A percentile compares a stretch with the other conserved stretches of the same genome.
Evolutionary conservation across 495 filamentous ascomycete species (phyloP).

Genomic region (Aspergillus bridgeri): DNA sequence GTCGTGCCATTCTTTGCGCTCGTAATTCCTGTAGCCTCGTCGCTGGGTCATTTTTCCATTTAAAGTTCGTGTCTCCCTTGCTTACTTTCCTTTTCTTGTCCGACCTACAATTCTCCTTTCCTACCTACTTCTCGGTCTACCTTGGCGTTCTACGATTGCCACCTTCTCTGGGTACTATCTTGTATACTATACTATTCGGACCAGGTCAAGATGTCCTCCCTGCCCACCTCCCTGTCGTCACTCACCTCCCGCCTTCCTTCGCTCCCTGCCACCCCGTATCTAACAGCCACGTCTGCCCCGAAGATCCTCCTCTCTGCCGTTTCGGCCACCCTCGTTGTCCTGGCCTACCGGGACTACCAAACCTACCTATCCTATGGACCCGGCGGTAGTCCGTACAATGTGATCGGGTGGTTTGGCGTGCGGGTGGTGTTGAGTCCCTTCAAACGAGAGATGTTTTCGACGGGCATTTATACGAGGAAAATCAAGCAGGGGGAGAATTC

Average conservation of each 20-base stretch:
- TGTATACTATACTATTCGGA: no score
- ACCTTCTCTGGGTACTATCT: no score
- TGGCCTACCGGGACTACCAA: constrained; percentile 32
- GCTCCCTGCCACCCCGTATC: constrained; percentile 13
- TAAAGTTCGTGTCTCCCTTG: no score
- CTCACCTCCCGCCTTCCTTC: constrained; percentile 11
- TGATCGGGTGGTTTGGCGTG: constrained; percentile 32
- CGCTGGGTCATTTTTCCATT: no score
- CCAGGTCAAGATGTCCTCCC: not conserved
- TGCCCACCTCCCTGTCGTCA: not conserved
- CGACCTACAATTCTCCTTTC: no score
- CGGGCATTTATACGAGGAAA: constrained; percentile 25
- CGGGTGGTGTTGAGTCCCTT: constrained; percentile 29
- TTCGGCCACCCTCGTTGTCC: constrained; percentile 20
- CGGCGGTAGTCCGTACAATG: constrained; percentile 32
- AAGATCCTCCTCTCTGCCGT: constrained; percentile 16
- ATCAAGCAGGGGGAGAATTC: constrained; percentile 22
- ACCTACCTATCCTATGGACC: constrained; percentile 33
- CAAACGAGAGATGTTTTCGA: constrained; percentile 30
- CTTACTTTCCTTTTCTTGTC: no score
- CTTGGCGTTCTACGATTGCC: not conserved
- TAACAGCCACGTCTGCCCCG: constrained; percentile 10
- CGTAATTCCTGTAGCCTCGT: no score
- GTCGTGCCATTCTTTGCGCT: no score
- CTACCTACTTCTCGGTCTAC: no score